Percentiles rank a stretch among this genome's conserved stretches.
Conservation (phyloP, 176 grass and related monocot species). For the Puccinellia tenuiflora region DNA sequence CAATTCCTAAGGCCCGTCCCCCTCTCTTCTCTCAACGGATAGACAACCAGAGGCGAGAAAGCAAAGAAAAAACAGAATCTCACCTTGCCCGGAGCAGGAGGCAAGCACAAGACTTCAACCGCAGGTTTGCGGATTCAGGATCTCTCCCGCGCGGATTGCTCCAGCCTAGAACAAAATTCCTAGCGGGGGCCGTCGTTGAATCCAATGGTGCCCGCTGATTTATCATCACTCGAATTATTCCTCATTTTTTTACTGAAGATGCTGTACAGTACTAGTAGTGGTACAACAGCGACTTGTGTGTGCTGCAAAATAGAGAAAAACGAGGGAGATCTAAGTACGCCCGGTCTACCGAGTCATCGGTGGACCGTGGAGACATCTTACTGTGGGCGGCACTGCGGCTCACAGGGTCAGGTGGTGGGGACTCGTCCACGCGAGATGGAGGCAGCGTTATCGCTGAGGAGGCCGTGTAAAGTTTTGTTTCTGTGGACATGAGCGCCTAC, state of each 20-base stretch:
- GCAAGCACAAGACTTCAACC: background rate
- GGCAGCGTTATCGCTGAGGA: background rate
- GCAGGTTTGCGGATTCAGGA: background rate
- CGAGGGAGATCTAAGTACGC: background rate
- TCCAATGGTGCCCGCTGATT: background rate
- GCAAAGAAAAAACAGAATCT: background rate
- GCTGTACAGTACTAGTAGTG: background rate
- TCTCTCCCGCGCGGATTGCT: background rate
- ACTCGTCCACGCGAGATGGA: background rate
- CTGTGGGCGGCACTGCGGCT: background rate
- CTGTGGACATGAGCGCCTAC: conserved; percentile 9
- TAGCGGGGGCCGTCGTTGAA: background rate
- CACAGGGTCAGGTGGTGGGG: background rate
- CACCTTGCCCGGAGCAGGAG: background rate
- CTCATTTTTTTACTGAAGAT: background rate
- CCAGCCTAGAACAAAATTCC: background rate
- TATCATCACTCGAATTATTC: background rate
- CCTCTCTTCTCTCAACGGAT: background rate
- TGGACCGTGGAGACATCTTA: background rate
- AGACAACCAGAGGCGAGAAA: background rate
- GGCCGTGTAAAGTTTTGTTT: background rate
- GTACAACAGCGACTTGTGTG: background rate
- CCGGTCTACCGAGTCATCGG: background rate
- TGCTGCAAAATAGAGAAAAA: background rate
- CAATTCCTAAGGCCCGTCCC: background rate